These are phyloP conservation scores for Globisporangium yorkense DNA, from an alignment of 352 stramenopile genomes.

Conservation along the genomic window DNA sequence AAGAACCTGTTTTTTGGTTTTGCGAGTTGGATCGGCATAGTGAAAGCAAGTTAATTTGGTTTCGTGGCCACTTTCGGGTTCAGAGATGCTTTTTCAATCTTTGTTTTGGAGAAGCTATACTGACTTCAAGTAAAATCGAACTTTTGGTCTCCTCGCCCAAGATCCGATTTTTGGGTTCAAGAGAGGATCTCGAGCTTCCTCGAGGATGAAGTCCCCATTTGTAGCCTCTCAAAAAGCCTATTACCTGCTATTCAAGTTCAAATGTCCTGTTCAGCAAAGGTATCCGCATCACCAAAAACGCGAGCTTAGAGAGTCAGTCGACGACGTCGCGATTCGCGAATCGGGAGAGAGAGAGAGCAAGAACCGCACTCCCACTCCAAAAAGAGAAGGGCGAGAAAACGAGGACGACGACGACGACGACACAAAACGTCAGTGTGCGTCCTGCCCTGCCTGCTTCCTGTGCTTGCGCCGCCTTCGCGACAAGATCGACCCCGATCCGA, in stretches of 20 bases:
- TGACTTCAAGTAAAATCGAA: background rate
- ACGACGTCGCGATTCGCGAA: background rate
- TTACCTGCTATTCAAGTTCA: too few relatives aligned
- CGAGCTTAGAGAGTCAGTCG: background rate
- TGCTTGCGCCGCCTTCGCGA: background rate
- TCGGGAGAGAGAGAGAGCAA: background rate
- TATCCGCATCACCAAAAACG: background rate
- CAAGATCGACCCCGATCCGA: constrained; percentile 2
- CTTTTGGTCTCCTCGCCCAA: background rate
- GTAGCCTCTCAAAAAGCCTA: too few relatives aligned
- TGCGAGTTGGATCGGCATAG: background rate
- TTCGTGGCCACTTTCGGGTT: background rate
- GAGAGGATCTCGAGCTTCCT: too few relatives aligned
- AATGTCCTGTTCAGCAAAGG: background rate
- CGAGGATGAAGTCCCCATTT: too few relatives aligned
- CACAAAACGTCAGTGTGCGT: background rate
- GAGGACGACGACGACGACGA: constrained; percentile 1
- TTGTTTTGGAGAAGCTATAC: background rate
- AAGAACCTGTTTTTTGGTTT: background rate
- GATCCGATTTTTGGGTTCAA: background rate
- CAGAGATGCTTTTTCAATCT: background rate
- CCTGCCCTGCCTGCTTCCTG: background rate
- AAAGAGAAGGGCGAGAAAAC: background rate
- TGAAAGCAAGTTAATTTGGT: background rate
- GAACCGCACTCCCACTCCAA: background rate